Percentiles rank a stretch among this genome's conserved stretches.
Conservation (phyloP, 164 flowering plant species). For the Chloranthus sessilifolius region DNA sequence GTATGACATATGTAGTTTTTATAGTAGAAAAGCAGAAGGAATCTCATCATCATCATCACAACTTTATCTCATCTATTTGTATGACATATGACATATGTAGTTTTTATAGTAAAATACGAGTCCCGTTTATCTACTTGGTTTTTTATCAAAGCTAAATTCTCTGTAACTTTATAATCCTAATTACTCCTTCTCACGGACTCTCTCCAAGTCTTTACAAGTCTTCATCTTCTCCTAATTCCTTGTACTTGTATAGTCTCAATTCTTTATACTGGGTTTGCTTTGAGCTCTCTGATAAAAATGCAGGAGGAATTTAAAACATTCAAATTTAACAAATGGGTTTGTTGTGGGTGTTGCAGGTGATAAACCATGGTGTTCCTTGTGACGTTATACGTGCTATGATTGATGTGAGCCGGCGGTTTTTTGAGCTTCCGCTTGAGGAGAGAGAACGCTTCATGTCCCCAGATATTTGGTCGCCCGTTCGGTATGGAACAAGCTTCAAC, state of each 20-base stretch:
- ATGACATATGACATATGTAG: neutral
- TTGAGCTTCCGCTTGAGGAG: constrained; percentile 69
- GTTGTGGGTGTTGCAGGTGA: constrained; percentile 39
- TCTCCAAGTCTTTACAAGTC: too few relatives aligned
- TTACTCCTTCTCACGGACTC: too few relatives aligned
- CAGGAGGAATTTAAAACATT: neutral
- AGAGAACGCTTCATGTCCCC: constrained; percentile 64
- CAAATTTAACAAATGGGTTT: neutral
- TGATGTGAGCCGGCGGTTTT: constrained; percentile 50
- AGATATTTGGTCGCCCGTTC: constrained; percentile 55
- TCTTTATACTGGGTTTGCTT: neutral
- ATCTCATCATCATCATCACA: neutral
- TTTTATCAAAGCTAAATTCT: too few relatives aligned
- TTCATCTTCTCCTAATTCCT: too few relatives aligned
- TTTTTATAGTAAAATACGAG: neutral
- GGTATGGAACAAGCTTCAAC: constrained; percentile 88
- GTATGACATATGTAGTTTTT: constrained; percentile 16
- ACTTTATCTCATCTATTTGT: neutral
- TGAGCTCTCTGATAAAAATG: neutral
- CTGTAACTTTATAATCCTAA: too few relatives aligned
- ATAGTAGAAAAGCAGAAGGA: neutral
- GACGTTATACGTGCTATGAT: constrained; percentile 39
- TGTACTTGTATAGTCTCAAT: too few relatives aligned
- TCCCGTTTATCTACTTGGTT: neutral
- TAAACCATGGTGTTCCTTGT: constrained; percentile 60